phyloP scores from a whole-genome alignment of 306 rosid species.

The Leucaena leucocephala region DNA sequence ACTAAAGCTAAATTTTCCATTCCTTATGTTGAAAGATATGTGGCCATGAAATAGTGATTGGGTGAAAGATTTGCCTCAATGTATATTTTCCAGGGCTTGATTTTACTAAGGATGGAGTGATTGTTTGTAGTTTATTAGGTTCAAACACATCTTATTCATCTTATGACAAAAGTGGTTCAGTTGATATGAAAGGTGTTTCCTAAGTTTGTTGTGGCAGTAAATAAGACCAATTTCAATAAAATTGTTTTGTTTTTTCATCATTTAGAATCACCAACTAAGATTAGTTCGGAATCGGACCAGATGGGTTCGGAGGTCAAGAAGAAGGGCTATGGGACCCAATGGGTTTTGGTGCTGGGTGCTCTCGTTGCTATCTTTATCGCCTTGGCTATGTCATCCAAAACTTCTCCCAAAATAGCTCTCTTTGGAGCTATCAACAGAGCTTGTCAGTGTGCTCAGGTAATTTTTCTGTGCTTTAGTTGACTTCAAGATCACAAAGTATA shows the following conservation, averaged over 20 bases:
- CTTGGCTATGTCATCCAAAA: constrained; percentile 53
- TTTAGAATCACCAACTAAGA: background rate
- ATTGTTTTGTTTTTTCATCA: background rate
- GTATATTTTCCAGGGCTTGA: background rate
- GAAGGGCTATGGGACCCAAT: constrained; percentile 46
- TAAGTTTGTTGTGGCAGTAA: background rate
- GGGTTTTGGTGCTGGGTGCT: constrained; percentile 59
- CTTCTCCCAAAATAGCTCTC: constrained; percentile 44
- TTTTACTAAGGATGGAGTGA: no score
- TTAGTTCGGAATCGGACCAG: constrained; percentile 21
- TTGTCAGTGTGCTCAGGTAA: constrained; percentile 73
- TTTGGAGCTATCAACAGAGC: constrained; percentile 59
- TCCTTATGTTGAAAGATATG: background rate
- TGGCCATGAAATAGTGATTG: background rate
- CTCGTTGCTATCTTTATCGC: constrained; percentile 60
- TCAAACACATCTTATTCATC: no score
- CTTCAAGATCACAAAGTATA: background rate
- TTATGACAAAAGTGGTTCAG: background rate
- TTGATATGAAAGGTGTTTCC: no score
- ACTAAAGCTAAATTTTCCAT: background rate
- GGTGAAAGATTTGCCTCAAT: background rate
- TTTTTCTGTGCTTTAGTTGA: constrained; percentile 12
- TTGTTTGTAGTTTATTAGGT: no score
- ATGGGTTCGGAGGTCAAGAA: constrained; percentile 48
- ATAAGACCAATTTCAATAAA: background rate